Conservation (phyloP, 768 basidiomycete species). For the Boletus fagicola region DNA sequence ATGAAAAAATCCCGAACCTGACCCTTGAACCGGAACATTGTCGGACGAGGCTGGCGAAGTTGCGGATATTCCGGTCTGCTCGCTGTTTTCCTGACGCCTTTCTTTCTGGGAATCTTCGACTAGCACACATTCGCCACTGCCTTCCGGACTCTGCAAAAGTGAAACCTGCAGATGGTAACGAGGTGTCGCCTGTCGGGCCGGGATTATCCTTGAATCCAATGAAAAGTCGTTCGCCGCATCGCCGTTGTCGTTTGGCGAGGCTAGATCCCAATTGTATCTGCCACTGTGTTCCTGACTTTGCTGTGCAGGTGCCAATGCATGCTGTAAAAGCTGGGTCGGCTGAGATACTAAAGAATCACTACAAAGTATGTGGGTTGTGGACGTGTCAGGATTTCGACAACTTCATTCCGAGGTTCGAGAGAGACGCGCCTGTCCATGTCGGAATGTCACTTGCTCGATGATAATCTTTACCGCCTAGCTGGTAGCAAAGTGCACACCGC, state of each 20-base stretch:
- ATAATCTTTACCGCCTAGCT: neutral
- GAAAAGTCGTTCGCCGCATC: slow-evolving; percentile 37
- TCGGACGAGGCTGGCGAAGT: slow-evolving; percentile 29
- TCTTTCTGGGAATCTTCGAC: slow-evolving; percentile 55
- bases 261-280: slow-evolving; percentile 8
- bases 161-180: slow-evolving; percentile 47
- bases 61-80: slow-evolving; percentile 6
- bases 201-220: slow-evolving; percentile 41
- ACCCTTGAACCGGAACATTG: slow-evolving; percentile 24
- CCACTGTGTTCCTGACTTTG: slow-evolving; percentile 15
- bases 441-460: neutral
- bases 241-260: slow-evolving; percentile 19
- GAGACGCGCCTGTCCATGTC: slow-evolving; percentile 44
- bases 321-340: slow-evolving; percentile 50
- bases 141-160: slow-evolving; percentile 5
- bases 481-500: neutral
- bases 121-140: slow-evolving; percentile 22
- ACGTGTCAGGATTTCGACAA: slow-evolving; percentile 13
- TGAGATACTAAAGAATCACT: slow-evolving; percentile 53
- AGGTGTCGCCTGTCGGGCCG: slow-evolving; percentile 35
- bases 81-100: slow-evolving; percentile 33
- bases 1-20: slow-evolving; percentile 27
- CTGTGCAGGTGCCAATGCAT: slow-evolving; percentile 37
- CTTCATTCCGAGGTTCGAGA: slow-evolving; percentile 11
- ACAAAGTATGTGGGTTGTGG: slow-evolving; percentile 6